Percentiles rank a stretch among this genome's conserved stretches.
These are phyloP conservation scores for Diplosphaera chodatii DNA, from an alignment of 139 green algal species.

Conservation along the genomic window DNA sequence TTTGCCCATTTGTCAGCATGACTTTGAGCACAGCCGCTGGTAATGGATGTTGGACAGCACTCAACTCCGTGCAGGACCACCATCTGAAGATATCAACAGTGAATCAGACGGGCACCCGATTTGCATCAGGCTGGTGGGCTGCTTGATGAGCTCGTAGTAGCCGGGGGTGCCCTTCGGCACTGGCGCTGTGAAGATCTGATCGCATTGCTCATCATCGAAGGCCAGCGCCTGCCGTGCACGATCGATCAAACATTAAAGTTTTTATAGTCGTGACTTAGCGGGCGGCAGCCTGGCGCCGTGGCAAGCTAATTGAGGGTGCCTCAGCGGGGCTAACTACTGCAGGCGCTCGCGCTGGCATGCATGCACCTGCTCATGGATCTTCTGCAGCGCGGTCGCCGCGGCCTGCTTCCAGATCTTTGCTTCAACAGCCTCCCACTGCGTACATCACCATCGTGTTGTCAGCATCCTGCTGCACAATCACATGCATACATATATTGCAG, in stretches of 20 bases:
- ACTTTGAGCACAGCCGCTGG: neutral
- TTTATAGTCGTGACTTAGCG: too few relatives aligned
- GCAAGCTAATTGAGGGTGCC: too few relatives aligned
- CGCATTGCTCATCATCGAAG: neutral
- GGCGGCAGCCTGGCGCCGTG: too few relatives aligned
- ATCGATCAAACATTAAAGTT: too few relatives aligned
- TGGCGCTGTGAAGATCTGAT: neutral
- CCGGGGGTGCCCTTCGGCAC: neutral
- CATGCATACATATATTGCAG: too few relatives aligned
- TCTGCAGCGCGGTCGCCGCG: neutral
- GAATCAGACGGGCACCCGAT: neutral
- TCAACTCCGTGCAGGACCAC: neutral
- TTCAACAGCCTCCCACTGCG: neutral
- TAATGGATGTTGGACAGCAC: neutral
- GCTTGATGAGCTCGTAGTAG: slow-evolving; percentile 3
- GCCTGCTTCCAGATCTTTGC: neutral
- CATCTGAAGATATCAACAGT: neutral
- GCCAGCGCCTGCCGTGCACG: neutral
- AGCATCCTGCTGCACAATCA: too few relatives aligned
- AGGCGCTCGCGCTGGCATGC: neutral
- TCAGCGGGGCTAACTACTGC: neutral
- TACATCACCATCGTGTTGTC: too few relatives aligned
- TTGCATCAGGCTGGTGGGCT: neutral
- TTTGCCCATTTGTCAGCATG: neutral
- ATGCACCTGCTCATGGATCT: neutral